These are phyloP conservation scores for Epichloe gansuensis DNA, from an alignment of 2,329 filamentous ascomycete genomes.

Conservation along the genomic window DNA sequence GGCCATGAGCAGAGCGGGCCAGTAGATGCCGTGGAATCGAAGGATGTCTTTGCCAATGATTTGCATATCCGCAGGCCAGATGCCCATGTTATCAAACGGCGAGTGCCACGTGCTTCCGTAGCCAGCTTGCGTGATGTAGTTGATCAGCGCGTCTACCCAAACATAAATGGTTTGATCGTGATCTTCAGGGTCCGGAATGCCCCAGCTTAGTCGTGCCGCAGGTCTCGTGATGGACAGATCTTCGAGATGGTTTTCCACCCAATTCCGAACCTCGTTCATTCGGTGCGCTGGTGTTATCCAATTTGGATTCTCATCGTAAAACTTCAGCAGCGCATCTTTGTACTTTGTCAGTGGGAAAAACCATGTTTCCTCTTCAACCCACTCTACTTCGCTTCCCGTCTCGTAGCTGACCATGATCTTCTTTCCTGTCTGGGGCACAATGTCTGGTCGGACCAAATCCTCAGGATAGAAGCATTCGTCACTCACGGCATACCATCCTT, in stretches of 20 bases:
- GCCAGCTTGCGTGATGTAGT: slow-evolving; percentile 79
- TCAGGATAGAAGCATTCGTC: slow-evolving; percentile 94
- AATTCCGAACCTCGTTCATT: slow-evolving; percentile 66
- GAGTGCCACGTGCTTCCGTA: slow-evolving; percentile 53
- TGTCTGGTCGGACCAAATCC: slow-evolving; percentile 55
- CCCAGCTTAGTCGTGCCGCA: slow-evolving; percentile 66
- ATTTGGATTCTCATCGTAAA: slow-evolving; percentile 64
- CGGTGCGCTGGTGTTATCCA: slow-evolving; percentile 64
- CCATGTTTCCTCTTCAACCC: slow-evolving; percentile 87
- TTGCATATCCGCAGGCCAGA: slow-evolving; percentile 87
- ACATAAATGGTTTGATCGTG: slow-evolving; percentile 86
- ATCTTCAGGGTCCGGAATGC: slow-evolving; percentile 78
- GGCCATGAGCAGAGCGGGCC: slow-evolving; percentile 91
- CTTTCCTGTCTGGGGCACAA: slow-evolving; percentile 69
- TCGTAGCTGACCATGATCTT: slow-evolving; percentile 75
- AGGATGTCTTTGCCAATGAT: slow-evolving; percentile 95
- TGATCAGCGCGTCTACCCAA: slow-evolving; percentile 91
- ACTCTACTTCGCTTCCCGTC: slow-evolving; percentile 87
- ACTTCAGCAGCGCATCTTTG: slow-evolving; percentile 60
- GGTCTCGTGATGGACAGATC: slow-evolving; percentile 88
- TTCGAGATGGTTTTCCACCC: slow-evolving; percentile 64
- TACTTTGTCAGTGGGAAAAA: slow-evolving; percentile 85
- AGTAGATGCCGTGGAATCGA: slow-evolving; percentile 94
- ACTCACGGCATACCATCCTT: slow-evolving; percentile 93
- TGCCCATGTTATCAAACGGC: slow-evolving; percentile 44